Conservation (phyloP, 2,329 filamentous ascomycete genomes). For the Scorias spongiosa region DNA sequence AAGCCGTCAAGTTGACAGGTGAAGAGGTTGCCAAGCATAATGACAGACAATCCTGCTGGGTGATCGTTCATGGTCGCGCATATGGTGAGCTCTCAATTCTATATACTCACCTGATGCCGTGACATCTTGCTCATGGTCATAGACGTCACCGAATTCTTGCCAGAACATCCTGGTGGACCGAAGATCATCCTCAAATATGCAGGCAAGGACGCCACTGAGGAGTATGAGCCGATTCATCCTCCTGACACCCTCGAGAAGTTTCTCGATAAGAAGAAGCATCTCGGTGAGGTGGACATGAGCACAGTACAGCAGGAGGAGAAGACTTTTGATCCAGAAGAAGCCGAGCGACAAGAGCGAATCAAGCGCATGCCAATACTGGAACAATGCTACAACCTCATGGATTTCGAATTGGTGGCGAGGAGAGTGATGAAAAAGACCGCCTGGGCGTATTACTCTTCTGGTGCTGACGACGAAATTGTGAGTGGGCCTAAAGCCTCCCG, state of each 20-base stretch:
- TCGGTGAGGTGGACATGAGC: conserved; percentile 77
- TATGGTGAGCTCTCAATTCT: conserved; percentile 42
- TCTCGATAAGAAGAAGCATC: conserved; percentile 69
- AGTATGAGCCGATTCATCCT: conserved; percentile 79
- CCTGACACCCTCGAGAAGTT: conserved; percentile 75
- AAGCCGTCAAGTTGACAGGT: conserved; percentile 29
- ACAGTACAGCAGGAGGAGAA: conserved; percentile 57
- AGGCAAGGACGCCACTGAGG: conserved; percentile 84
- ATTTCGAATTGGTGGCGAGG: conserved; percentile 88
- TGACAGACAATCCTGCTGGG: conserved; percentile 74
- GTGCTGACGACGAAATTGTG: conserved; percentile 78
- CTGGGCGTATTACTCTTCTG: conserved; percentile 96
- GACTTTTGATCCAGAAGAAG: conserved; percentile 55
- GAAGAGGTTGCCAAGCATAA: conserved; percentile 58
- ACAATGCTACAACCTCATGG: conserved; percentile 85
- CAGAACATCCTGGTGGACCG: conserved; percentile 74
- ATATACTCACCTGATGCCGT: not conserved
- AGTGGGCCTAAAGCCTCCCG: conserved; percentile 16
- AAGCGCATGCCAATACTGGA: conserved; percentile 66
- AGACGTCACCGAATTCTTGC: conserved; percentile 73
- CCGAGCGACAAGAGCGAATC: conserved; percentile 47
- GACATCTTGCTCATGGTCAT: not conserved
- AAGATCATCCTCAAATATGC: conserved; percentile 97
- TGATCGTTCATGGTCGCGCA: conserved; percentile 66
- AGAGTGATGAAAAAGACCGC: conserved; percentile 89